phyloP scores from a whole-genome alignment of 2,329 filamentous ascomycete species.

The Pseudogymnoascus sp. region DNA sequence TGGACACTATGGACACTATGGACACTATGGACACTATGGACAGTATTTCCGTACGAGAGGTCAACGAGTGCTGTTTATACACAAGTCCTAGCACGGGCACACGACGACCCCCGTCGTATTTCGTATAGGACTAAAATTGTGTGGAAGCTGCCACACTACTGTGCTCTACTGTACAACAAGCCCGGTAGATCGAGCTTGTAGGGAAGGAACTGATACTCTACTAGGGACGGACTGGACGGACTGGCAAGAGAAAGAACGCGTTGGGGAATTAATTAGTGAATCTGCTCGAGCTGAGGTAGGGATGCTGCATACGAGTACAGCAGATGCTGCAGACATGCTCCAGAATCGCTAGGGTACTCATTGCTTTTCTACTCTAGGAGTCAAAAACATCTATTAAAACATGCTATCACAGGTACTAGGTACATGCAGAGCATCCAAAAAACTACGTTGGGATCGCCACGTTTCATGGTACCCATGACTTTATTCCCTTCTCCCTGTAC shows the following conservation, averaged over 20 bases:
- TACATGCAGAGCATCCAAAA: background rate
- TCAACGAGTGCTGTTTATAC: background rate
- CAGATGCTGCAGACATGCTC: background rate
- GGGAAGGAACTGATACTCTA: background rate
- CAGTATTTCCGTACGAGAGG: background rate
- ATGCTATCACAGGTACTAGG: background rate
- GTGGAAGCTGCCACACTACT: background rate
- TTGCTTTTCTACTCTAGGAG: background rate
- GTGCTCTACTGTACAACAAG: background rate
- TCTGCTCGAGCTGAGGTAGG: background rate
- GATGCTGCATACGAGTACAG: background rate
- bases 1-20: background rate
- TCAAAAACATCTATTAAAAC: background rate
- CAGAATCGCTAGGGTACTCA: background rate
- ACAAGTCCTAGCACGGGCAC: background rate
- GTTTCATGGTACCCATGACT: conserved; percentile 3
- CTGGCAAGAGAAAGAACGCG: background rate
- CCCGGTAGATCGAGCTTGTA: background rate
- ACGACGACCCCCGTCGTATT: background rate
- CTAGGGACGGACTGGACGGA: background rate
- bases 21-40: background rate
- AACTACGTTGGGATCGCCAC: background rate
- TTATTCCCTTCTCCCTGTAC: background rate
- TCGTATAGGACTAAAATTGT: conserved; percentile 1
- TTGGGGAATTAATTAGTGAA: background rate